A percentile compares a stretch with the other conserved stretches of the same genome.
Evolutionary conservation across 805 yeast genomes (phyloP).

Genomic region (Ogataea pignaliae): DNA sequence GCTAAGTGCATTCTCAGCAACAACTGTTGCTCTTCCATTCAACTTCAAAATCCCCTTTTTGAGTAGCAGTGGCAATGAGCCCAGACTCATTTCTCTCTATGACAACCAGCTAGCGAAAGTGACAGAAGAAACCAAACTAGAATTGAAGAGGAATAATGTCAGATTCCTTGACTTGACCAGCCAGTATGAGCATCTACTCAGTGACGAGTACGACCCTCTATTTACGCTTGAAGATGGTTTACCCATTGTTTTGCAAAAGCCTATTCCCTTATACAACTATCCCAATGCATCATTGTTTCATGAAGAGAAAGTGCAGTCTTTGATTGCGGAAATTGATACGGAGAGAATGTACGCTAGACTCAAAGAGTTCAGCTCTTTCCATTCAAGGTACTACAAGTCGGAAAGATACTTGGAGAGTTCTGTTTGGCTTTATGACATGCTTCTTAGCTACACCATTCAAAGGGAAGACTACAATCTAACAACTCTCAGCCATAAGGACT

Average conservation of each 20-base stretch:
- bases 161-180: constrained; percentile 40
- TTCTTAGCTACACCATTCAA: constrained; percentile 2
- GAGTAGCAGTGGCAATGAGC: neutral
- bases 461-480: constrained; percentile 12
- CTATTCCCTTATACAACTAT: constrained; percentile 37
- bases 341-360: constrained; percentile 8
- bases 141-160: constrained; percentile 29
- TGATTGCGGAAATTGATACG: constrained; percentile 7
- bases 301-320: constrained; percentile 32
- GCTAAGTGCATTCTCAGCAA: too few relatives aligned
- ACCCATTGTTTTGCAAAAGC: constrained; percentile 4
- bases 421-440: constrained; percentile 53
- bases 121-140: constrained; percentile 34
- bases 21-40: neutral
- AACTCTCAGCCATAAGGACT: constrained; percentile 9
- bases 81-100: constrained; percentile 5
- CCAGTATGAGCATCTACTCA: constrained; percentile 5
- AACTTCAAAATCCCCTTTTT: neutral
- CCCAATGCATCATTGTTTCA: constrained; percentile 43
- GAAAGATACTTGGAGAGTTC: constrained; percentile 66
- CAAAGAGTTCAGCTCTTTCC: constrained; percentile 25
- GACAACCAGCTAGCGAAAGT: constrained; percentile 13
- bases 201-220: neutral
- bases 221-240: neutral
- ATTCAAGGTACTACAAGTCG: constrained; percentile 75